phyloP scores from a whole-genome alignment of 495 filamentous ascomycete genomes.

The Neurospora intermedia region DNA sequence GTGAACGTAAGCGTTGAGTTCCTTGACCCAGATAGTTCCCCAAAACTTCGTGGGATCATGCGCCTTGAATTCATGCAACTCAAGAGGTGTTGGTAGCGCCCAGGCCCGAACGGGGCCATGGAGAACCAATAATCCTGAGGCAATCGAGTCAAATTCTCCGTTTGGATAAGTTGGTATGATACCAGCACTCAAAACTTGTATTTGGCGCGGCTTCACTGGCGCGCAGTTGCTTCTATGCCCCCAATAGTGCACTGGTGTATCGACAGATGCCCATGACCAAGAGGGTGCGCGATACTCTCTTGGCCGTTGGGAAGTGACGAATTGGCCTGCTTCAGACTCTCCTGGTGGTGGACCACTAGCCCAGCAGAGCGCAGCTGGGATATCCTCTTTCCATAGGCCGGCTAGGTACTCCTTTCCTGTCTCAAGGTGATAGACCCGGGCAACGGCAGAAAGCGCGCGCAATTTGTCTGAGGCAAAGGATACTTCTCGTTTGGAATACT shows the following conservation, averaged over 20 bases:
- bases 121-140: not conserved
- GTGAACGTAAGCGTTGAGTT: not conserved
- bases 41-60: not conserved
- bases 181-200: not conserved
- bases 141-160: not conserved
- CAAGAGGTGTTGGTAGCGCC: not conserved
- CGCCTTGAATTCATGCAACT: not conserved
- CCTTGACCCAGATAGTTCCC: not conserved
- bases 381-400: not conserved
- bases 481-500: not conserved
- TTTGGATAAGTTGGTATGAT: not conserved
- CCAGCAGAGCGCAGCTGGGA: not conserved
- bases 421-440: not conserved
- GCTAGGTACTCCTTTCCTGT: not conserved
- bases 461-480: not conserved
- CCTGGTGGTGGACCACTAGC: not conserved
- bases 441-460: not conserved
- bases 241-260: not conserved
- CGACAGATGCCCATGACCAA: not conserved
- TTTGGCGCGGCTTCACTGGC: not conserved
- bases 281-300: not conserved
- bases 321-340: no score
- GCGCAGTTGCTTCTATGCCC: not conserved
- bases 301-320: not conserved
- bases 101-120: not conserved